Base-by-base conservation (phyloP, 2,329 filamentous ascomycete genomes). In the Westerdykella ornata region DNA sequence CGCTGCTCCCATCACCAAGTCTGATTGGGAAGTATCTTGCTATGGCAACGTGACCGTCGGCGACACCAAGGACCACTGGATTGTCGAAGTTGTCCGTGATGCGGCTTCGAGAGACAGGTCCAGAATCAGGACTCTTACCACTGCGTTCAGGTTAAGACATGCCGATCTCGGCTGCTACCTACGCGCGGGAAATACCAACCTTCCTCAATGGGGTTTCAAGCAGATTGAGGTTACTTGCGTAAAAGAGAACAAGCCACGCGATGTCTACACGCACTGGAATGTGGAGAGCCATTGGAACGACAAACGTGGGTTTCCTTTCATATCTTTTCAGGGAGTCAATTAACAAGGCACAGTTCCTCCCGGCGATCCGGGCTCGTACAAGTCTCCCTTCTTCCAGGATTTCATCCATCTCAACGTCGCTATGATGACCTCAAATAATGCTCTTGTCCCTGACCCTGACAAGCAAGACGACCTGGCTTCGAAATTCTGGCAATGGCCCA, bases 401-500 rank as follows among this genome's bases (percentile, higher is more conserved):
- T 98, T 98, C 60, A 83, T 98, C 49, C 92, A 98, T 67, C 74
- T 97, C 47, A 98, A 98, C 65, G 92, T 98, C 47, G 92, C 92
- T 48, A 98, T 98, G 92, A 96, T 97, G 90, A 98, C 92, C 3
- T 97, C 92, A 30, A 98, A 98, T 77, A 98, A 98, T 62, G 92
- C 92, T 17, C 80, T 98, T 35, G 88, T 98, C 15, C 92, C 92
- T 3, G 92, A 98, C 60, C 90, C 92, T 4, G 92, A 98, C 67
- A 98, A 98, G 78, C 92, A 98, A 68, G 92, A 98, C 60, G 92
- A 98, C 60, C 80, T 98, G 36, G 92, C 92, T 22, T 98, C 92
- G 12, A 76, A 88, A 52, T 96, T 89, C 75, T 98, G 92, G 92
- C 89, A 98, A 70, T 98, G 92, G 92, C 92, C 92, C 15, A 80